phyloP scores from a whole-genome alignment of 148 eudicot species.

The Dysphania ambrosioides region DNA sequence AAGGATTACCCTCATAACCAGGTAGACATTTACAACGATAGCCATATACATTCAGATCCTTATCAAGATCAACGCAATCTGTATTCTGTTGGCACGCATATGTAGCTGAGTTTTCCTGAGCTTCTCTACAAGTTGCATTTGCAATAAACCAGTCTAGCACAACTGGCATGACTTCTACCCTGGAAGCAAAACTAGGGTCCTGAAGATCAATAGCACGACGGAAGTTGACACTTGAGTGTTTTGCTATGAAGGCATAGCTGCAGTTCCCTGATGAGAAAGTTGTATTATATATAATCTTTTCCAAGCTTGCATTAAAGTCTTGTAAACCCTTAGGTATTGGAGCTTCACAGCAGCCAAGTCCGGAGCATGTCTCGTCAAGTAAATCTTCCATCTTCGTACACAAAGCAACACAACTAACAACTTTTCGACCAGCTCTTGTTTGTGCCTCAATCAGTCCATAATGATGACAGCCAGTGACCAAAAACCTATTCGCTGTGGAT shows the following conservation, averaged over 20 bases:
- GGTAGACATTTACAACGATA: slow-evolving; percentile 19
- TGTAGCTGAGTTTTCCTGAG: neutral
- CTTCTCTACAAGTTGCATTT: slow-evolving; percentile 11
- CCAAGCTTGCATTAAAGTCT: slow-evolving; percentile 1
- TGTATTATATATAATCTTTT: slow-evolving; percentile 12
- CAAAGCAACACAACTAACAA: slow-evolving; percentile 20
- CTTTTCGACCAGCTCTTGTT: slow-evolving; percentile 9
- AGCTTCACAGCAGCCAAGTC: slow-evolving; percentile 23
- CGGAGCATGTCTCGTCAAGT: slow-evolving; percentile 6
- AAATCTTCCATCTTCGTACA: slow-evolving; percentile 15
- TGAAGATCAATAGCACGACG: slow-evolving; percentile 15
- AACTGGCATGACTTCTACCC: neutral
- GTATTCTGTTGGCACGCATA: slow-evolving; percentile 22
- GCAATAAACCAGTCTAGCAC: slow-evolving; percentile 23
- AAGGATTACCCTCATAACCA: slow-evolving; percentile 26
- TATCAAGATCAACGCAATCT: slow-evolving; percentile 6
- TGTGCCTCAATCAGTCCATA: slow-evolving; percentile 12
- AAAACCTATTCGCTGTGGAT: slow-evolving; percentile 11
- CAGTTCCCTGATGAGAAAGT: neutral
- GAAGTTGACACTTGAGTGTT: slow-evolving; percentile 1
- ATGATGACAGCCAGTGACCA: slow-evolving; percentile 15
- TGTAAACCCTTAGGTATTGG: slow-evolving; percentile 15
- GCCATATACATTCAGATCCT: neutral
- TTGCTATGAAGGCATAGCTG: slow-evolving; percentile 1
- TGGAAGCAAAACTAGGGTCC: neutral